Evolutionary conservation across 148 eudicot genomes (phyloP).

Genomic region (Amaranthus hypochondriacus): DNA sequence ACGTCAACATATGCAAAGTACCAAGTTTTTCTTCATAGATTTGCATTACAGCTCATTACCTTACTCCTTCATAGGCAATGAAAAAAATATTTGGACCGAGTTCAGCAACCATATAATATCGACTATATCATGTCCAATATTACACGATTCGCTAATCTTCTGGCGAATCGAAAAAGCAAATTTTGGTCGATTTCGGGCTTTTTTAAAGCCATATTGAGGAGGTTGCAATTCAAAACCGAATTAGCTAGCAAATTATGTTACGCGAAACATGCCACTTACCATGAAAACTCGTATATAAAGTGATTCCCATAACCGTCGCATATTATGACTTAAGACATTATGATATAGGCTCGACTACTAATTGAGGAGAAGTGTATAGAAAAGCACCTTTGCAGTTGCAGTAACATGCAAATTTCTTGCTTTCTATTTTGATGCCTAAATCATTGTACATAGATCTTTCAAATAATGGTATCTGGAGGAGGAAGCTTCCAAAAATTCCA

Average conservation of each 20-base stretch:
- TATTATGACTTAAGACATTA: too few relatives aligned
- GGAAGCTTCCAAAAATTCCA: constrained; percentile 96
- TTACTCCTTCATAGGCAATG: background rate
- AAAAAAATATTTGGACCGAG: background rate
- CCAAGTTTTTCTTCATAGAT: background rate
- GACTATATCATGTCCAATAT: too few relatives aligned
- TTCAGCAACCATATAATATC: too few relatives aligned
- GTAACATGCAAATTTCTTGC: background rate
- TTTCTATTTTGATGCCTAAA: background rate
- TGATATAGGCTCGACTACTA: background rate
- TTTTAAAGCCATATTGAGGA: too few relatives aligned
- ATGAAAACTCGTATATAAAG: background rate
- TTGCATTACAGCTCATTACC: background rate
- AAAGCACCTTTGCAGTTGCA: background rate
- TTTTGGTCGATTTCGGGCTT: too few relatives aligned
- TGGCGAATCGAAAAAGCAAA: too few relatives aligned
- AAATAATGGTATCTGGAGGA: constrained; percentile 33
- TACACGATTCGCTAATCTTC: too few relatives aligned
- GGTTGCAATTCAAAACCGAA: too few relatives aligned
- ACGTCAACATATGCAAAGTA: background rate
- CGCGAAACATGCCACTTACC: background rate
- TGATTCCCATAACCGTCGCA: background rate
- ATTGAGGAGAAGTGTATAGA: background rate
- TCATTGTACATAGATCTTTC: background rate
- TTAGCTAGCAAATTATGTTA: background rate